phyloP scores from a whole-genome alignment of 257 asterid species.

The Cynanchum wilfordii region DNA sequence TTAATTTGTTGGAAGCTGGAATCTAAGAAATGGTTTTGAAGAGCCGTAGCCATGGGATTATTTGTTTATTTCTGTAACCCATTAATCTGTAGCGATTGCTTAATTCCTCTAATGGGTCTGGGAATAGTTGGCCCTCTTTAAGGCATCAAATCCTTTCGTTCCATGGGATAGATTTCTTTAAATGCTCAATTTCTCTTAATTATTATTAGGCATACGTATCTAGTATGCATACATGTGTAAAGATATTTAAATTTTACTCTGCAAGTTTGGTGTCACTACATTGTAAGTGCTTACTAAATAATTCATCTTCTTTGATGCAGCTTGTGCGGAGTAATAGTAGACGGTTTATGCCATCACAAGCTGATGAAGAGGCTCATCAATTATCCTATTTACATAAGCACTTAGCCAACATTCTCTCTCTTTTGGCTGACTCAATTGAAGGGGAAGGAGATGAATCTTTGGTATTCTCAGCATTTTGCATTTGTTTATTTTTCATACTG shows the following conservation, averaged over 20 bases:
- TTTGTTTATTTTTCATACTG: neutral
- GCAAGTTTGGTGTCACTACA: neutral
- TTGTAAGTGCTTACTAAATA: neutral
- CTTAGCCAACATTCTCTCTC: conserved; percentile 78
- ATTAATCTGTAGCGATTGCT: neutral
- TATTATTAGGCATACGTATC: neutral
- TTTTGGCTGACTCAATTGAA: conserved; percentile 69
- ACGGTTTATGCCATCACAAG: conserved; percentile 85
- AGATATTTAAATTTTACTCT: neutral
- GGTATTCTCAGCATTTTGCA: conserved; percentile 39
- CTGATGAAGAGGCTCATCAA: conserved; percentile 96
- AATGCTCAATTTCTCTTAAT: neutral
- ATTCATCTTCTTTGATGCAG: conserved; percentile 35
- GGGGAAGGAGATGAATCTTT: conserved; percentile 76
- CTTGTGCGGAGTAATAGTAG: conserved; percentile 95
- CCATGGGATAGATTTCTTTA: no score
- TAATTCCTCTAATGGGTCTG: neutral
- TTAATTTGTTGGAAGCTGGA: neutral
- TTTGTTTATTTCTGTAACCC: neutral
- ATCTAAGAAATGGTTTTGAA: neutral
- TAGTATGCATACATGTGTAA: no score
- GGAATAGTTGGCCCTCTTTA: neutral
- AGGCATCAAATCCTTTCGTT: no score
- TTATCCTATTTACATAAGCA: conserved; percentile 90
- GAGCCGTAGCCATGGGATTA: neutral